A percentile compares a stretch with the other conserved stretches of the same genome.
Conservation (phyloP, 768 basidiomycete species). For the Strobilomyces dryophilus region DNA sequence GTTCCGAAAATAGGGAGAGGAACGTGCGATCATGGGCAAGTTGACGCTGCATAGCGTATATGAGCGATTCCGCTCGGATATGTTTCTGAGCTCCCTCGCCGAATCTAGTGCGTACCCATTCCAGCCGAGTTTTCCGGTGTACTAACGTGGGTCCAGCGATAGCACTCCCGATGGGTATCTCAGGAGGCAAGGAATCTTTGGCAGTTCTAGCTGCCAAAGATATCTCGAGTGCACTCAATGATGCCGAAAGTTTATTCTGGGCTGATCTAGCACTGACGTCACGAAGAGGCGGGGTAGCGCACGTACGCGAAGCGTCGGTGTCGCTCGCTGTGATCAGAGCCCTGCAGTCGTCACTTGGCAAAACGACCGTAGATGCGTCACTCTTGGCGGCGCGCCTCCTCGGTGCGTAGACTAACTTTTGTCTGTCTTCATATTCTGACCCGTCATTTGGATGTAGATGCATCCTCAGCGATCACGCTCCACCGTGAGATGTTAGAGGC, state of each 20-base stretch:
- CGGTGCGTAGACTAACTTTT: constrained; percentile 34
- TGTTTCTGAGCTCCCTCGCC: constrained; percentile 84
- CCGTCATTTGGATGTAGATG: constrained; percentile 44
- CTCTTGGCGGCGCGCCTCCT: constrained; percentile 60
- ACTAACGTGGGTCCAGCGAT: constrained; percentile 52
- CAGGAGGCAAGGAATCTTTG: constrained; percentile 37
- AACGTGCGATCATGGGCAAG: constrained; percentile 69
- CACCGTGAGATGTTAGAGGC: constrained; percentile 84
- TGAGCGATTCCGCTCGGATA: constrained; percentile 74
- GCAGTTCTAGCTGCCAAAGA: constrained; percentile 49
- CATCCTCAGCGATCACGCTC: constrained; percentile 71
- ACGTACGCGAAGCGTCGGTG: constrained; percentile 70
- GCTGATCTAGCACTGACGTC: constrained; percentile 53
- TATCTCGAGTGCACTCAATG: constrained; percentile 54
- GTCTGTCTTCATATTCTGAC: not conserved
- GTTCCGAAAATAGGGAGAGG: constrained; percentile 57
- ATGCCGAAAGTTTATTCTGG: constrained; percentile 70
- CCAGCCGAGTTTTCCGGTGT: not conserved
- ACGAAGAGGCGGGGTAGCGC: constrained; percentile 58
- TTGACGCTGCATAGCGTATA: constrained; percentile 78
- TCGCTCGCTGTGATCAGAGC: constrained; percentile 68
- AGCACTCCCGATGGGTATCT: constrained; percentile 77
- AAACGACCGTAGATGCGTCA: constrained; percentile 45
- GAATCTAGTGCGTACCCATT: constrained; percentile 71
- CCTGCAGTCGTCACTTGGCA: constrained; percentile 79